phyloP scores from a whole-genome alignment of 1,139 yeast species.

The Suhomyces bolitotheri region DNA sequence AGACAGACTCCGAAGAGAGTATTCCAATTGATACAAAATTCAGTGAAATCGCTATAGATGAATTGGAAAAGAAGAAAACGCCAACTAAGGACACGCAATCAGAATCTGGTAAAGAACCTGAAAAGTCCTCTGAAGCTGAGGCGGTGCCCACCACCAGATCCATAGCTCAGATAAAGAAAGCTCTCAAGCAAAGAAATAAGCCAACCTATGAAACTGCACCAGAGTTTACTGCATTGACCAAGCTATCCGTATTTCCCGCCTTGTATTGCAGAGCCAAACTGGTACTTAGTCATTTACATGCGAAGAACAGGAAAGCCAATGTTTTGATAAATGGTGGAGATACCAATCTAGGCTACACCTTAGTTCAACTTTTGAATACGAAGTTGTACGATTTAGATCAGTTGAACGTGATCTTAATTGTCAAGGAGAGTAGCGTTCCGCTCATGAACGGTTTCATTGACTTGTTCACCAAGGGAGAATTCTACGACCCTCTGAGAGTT shows the following conservation, averaged over 20 bases:
- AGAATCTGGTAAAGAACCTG: background rate
- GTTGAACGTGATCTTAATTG: conserved; percentile 35
- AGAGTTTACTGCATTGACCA: conserved; percentile 35
- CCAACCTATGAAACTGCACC: conserved; percentile 4
- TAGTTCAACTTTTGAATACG: conserved; percentile 35
- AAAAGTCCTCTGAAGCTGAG: background rate
- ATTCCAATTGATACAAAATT: conserved; percentile 6
- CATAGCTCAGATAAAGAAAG: conserved; percentile 3
- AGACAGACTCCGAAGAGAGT: conserved; percentile 3
- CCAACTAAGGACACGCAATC: background rate
- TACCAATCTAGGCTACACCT: conserved; percentile 39
- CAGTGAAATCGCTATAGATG: conserved; percentile 6
- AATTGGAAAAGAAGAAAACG: background rate
- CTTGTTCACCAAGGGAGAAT: conserved; percentile 23
- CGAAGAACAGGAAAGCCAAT: conserved; percentile 21
- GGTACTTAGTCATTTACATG: conserved; percentile 31
- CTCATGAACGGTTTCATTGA: conserved; percentile 27
- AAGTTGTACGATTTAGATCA: conserved; percentile 23
- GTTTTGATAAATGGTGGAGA: conserved; percentile 49
- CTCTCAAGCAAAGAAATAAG: conserved; percentile 1
- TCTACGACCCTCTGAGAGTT: conserved; percentile 23
- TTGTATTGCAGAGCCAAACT: conserved; percentile 44
- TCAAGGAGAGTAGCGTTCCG: conserved; percentile 27
- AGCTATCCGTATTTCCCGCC: conserved; percentile 36
- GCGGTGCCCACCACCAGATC: background rate